A percentile compares a stretch with the other conserved stretches of the same genome.
These are phyloP conservation scores for Caryocar brasiliense DNA, from an alignment of 441 rosid species.

Conservation along the genomic window DNA sequence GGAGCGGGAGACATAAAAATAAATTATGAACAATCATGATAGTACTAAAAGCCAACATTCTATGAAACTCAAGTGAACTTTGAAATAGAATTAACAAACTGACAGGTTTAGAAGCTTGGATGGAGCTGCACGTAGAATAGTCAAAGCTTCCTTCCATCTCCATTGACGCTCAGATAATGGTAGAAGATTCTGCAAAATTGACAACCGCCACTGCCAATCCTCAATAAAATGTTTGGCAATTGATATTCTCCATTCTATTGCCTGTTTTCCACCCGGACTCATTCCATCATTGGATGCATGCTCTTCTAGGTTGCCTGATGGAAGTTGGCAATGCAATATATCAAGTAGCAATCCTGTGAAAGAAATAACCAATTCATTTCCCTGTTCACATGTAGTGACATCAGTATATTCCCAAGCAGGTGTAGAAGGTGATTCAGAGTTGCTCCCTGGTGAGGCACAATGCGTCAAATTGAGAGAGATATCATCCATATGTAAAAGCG, in stretches of 20 bases:
- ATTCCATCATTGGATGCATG: slow-evolving; percentile 40
- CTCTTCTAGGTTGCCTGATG: slow-evolving; percentile 47
- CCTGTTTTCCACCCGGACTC: slow-evolving; percentile 53
- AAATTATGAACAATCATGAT: slow-evolving; percentile 5
- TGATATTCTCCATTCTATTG: slow-evolving; percentile 91
- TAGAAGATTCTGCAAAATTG: slow-evolving; percentile 84
- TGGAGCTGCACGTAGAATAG: slow-evolving; percentile 86
- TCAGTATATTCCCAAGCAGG: slow-evolving; percentile 39
- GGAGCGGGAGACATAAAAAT: no score
- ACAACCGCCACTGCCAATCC: slow-evolving; percentile 96
- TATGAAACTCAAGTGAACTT: slow-evolving; percentile 11
- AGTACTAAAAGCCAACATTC: no score
- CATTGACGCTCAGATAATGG: slow-evolving; percentile 84
- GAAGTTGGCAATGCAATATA: slow-evolving; percentile 61
- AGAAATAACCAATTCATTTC: slow-evolving; percentile 64
- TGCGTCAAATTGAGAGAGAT: slow-evolving; percentile 54
- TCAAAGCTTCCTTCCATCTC: slow-evolving; percentile 94
- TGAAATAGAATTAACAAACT: slow-evolving; percentile 23
- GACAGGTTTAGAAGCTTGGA: slow-evolving; percentile 92
- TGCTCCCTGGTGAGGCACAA: slow-evolving; percentile 43
- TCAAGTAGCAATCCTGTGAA: slow-evolving; percentile 70
- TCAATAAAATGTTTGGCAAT: slow-evolving; percentile 67
- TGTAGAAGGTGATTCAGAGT: slow-evolving; percentile 33
- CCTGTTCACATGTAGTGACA: slow-evolving; percentile 45
- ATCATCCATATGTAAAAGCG: slow-evolving; percentile 86